Evolutionary conservation across 2,329 filamentous ascomycete genomes (phyloP).

Genomic region (Aspergillus sp.): DNA sequence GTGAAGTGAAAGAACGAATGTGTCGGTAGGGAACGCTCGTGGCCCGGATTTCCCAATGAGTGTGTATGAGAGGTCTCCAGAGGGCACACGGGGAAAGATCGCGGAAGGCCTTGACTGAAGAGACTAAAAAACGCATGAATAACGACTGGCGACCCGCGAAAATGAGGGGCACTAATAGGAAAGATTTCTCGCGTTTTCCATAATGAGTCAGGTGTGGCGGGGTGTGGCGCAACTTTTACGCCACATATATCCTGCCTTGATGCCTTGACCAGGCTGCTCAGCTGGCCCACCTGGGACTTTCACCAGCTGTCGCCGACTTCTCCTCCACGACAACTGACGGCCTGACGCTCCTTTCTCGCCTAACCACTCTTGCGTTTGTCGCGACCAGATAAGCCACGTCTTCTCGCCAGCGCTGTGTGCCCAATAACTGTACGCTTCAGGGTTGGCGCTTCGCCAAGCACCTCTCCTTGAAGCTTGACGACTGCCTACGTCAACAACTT

Average conservation of each 20-base stretch:
- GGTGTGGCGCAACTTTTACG: not conserved
- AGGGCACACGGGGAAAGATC: slow-evolving; percentile 4
- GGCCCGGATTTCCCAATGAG: slow-evolving; percentile 10
- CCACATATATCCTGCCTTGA: not conserved
- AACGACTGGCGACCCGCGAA: slow-evolving; percentile 7
- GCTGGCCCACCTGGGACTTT: not conserved
- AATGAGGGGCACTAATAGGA: slow-evolving; percentile 8
- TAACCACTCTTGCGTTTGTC: slow-evolving; percentile 1
- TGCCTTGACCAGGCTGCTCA: not conserved
- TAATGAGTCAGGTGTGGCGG: slow-evolving; percentile 7
- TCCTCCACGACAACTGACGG: not conserved
- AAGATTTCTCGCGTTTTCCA: slow-evolving; percentile 12
- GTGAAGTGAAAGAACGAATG: slow-evolving; percentile 11
- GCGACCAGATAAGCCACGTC: slow-evolving; percentile 2
- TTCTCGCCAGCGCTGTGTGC: not conserved
- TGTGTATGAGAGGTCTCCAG: slow-evolving; percentile 1
- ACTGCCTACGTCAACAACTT: slow-evolving; percentile 19
- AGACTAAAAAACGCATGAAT: slow-evolving; percentile 13
- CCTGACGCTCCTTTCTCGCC: slow-evolving; percentile 2
- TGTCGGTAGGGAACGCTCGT: slow-evolving; percentile 1
- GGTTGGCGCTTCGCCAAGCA: slow-evolving; percentile 27
- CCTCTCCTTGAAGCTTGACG: slow-evolving; percentile 29
- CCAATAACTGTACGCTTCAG: slow-evolving; percentile 20
- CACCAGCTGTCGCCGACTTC: not conserved
- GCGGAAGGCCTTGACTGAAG: slow-evolving; percentile 9